Base-by-base conservation (phyloP, 2,329 filamentous ascomycete genomes). In the Leptographium lundbergii region DNA sequence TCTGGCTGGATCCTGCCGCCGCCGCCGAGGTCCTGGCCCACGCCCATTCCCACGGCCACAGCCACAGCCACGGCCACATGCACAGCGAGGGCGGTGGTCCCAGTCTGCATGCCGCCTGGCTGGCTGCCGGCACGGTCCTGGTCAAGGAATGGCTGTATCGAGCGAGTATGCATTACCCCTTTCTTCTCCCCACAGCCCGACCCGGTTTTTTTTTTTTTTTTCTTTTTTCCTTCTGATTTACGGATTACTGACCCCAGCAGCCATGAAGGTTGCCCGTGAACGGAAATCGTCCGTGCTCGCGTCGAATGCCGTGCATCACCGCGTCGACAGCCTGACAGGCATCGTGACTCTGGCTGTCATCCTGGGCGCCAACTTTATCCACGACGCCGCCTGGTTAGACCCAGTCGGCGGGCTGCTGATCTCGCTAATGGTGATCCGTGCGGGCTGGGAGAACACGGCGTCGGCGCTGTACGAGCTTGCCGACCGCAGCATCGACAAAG, bases 61-160 rank as follows among this genome's bases (percentile, higher is more conserved):
- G 80, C 51, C 77, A 85, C 65, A 75, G 78, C 62, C 85, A 89
- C 67, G 80, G 78, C n/a, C 85, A 89, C 67, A 25, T 79, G 61
- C 85, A 88, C 69, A 74, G 69, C 34, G 78, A 80, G 69, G 79
- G 78, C 61, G 82, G 85, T 1, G 82, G 85, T 1, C 94, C 94
- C 0, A 95, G 89, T 71, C 81, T 99, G 64, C 91, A 97, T 70
- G 94, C 94, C 25, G 92, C 89, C 9, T 99, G 94, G 94, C 75
- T 99, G 61, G 92, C 94, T 42, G 87, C 83, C 48, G 92, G 89
- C 24, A 96, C 90, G 2, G 94, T 99, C 60, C 72, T 90, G 29
- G 77, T 97, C 67, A 99, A 99, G 74, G 94, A 99, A 73, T 99
- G 91, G 89, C 77, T 99, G 29, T 99, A 97, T 70, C 86, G 88